Percentiles rank a stretch among this genome's conserved stretches.
phyloP scores from a whole-genome alignment of 2,329 filamentous ascomycete species.

The Thelonectria discophora region DNA sequence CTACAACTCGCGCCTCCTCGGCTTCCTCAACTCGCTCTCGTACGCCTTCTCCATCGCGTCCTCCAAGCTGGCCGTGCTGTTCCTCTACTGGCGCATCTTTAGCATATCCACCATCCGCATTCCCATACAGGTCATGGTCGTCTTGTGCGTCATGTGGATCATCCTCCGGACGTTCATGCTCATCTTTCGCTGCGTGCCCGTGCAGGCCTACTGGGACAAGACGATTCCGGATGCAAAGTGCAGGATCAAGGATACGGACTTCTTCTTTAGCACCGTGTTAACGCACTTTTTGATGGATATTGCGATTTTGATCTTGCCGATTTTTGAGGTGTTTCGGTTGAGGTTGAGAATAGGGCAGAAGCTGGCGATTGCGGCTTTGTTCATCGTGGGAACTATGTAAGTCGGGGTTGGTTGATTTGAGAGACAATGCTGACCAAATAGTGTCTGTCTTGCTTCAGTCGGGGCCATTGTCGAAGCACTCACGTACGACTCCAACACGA shows the following conservation, averaged over 20 bases:
- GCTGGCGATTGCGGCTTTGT: conserved; percentile 38
- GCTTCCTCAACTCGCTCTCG: conserved; percentile 27
- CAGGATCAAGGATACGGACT: conserved; percentile 42
- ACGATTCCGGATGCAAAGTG: conserved; percentile 41
- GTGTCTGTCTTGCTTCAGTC: conserved; percentile 32
- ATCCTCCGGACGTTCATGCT: conserved; percentile 44
- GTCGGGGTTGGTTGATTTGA: conserved; percentile 16
- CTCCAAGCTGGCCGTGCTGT: conserved; percentile 43
- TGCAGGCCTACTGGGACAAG: conserved; percentile 47
- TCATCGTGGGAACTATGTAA: conserved; percentile 39
- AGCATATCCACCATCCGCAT: conserved; percentile 39
- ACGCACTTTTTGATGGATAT: conserved; percentile 47
- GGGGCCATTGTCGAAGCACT: conserved; percentile 27
- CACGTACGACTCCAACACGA: conserved; percentile 24
- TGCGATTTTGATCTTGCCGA: conserved; percentile 43
- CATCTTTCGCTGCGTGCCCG: conserved; percentile 47
- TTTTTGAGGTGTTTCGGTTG: conserved; percentile 43
- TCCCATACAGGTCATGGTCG: conserved; percentile 40
- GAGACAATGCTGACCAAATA: conserved; percentile 4
- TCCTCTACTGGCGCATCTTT: conserved; percentile 45
- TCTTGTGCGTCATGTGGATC: conserved; percentile 38
- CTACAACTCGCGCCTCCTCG: conserved; percentile 26
- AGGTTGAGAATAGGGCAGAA: conserved; percentile 38
- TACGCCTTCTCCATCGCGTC: conserved; percentile 42
- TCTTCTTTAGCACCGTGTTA: conserved; percentile 45